These are phyloP conservation scores for Yarrowia galli DNA, from an alignment of 1,139 yeast species.

Conservation along the genomic window DNA sequence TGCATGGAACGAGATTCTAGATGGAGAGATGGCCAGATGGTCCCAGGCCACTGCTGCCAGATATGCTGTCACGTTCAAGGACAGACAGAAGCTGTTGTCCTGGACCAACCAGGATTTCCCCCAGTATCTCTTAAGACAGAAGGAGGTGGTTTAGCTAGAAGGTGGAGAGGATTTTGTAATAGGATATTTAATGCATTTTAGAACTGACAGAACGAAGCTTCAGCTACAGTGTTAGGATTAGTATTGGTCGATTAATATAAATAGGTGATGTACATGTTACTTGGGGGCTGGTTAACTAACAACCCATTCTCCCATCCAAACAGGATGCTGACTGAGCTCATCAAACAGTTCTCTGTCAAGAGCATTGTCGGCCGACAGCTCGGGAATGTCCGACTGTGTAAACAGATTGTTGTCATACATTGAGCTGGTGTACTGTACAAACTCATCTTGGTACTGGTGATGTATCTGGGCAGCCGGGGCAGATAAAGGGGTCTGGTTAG, in stretches of 20 bases:
- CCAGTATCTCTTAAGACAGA: neutral
- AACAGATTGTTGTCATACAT: slow-evolving; percentile 24
- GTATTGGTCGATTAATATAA: too few species aligned
- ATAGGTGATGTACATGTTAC: too few species aligned
- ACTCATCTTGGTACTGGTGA: slow-evolving; percentile 8
- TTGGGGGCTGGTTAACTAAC: neutral
- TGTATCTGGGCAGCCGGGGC: neutral
- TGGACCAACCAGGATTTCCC: slow-evolving; percentile 42
- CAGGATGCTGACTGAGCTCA: slow-evolving; percentile 24
- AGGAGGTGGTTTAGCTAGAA: neutral
- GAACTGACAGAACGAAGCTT: too few species aligned
- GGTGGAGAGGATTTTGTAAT: too few species aligned
- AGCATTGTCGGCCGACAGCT: slow-evolving; percentile 16
- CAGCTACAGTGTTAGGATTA: too few species aligned
- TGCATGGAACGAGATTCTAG: slow-evolving; percentile 69
- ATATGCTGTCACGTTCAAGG: slow-evolving; percentile 40
- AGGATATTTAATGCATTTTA: too few species aligned
- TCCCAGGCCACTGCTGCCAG: slow-evolving; percentile 16
- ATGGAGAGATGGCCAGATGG: slow-evolving; percentile 23
- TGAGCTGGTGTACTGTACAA: neutral
- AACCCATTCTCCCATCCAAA: slow-evolving; percentile 31
- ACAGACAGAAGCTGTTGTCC: slow-evolving; percentile 40
- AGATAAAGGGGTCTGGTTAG: neutral
- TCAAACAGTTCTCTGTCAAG: slow-evolving; percentile 25
- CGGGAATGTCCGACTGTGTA: slow-evolving; percentile 12